phyloP scores from a whole-genome alignment of 495 filamentous ascomycete genomes.

The Durotheca rogersii region DNA sequence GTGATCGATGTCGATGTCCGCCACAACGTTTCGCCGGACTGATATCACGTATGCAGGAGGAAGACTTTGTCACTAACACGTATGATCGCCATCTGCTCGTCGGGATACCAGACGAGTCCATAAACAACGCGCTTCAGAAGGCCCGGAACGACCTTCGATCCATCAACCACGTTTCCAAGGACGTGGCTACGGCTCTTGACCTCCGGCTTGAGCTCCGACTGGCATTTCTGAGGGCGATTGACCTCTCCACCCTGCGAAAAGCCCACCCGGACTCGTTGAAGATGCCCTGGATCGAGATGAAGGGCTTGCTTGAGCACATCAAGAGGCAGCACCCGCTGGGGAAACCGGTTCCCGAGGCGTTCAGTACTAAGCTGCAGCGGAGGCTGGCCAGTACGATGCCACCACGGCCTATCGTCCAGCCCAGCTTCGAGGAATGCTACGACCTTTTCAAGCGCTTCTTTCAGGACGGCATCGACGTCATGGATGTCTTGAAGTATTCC shows the following conservation, averaged over 20 bases:
- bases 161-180: slow-evolving; percentile 44
- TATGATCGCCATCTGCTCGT: slow-evolving; percentile 78
- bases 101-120: slow-evolving; percentile 55
- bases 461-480: slow-evolving; percentile 67
- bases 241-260: slow-evolving; percentile 43
- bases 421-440: slow-evolving; percentile 69
- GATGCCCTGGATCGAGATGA: slow-evolving; percentile 50
- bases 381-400: slow-evolving; percentile 88
- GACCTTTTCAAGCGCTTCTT: slow-evolving; percentile 68
- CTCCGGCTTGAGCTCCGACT: slow-evolving; percentile 64
- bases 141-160: slow-evolving; percentile 58
- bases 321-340: slow-evolving; percentile 60
- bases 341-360: slow-evolving; percentile 68
- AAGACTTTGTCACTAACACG: slow-evolving; percentile 90
- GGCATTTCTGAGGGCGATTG: slow-evolving; percentile 58
- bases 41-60: slow-evolving; percentile 68
- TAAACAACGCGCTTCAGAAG: slow-evolving; percentile 60
- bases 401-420: slow-evolving; percentile 82
- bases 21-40: slow-evolving; percentile 17
- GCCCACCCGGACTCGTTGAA: slow-evolving; percentile 46
- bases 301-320: slow-evolving; percentile 50
- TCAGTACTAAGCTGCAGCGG: slow-evolving; percentile 87
- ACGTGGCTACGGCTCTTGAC: slow-evolving; percentile 60
- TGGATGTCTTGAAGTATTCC: slow-evolving; percentile 65
- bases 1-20: slow-evolving; percentile 16